A percentile compares a stretch with the other conserved stretches of the same genome.
Evolutionary conservation across 225 moss, liverwort and hornwort genomes (phyloP).

Genomic region (Marchantia paleacea): DNA sequence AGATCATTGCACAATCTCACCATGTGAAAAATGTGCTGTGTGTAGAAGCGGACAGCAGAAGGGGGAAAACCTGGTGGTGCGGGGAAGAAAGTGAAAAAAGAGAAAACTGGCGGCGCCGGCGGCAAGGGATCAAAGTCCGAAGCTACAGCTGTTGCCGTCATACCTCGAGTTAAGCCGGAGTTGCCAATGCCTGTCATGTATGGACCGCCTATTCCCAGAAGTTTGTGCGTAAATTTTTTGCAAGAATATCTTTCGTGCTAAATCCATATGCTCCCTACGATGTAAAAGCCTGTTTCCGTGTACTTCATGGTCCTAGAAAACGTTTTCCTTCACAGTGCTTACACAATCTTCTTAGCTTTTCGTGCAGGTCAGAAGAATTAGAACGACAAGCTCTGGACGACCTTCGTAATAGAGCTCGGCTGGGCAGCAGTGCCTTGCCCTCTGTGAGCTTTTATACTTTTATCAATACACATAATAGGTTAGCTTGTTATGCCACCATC

Average conservation of each 20-base stretch:
- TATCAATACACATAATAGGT: slow-evolving; percentile 93
- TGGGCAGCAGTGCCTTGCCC: slow-evolving; percentile 93
- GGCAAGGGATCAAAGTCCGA: slow-evolving; percentile 61
- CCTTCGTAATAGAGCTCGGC: slow-evolving; percentile 80
- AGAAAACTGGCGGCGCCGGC: slow-evolving; percentile 54
- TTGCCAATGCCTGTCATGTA: slow-evolving; percentile 88
- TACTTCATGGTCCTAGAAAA: neutral
- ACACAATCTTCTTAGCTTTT: neutral
- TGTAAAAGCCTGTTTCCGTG: neutral
- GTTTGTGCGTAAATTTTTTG: neutral
- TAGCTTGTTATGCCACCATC: neutral
- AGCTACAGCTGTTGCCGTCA: slow-evolving; percentile 53
- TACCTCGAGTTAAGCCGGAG: slow-evolving; percentile 91
- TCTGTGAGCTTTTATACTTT: slow-evolving; percentile 98
- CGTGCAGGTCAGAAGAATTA: slow-evolving; percentile 61
- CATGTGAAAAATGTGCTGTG: neutral
- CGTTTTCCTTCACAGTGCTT: neutral
- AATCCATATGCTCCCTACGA: neutral
- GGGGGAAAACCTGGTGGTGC: slow-evolving; percentile 66
- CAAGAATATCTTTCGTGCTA: neutral
- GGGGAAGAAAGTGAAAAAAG: slow-evolving; percentile 86
- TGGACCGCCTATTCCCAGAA: slow-evolving; percentile 14
- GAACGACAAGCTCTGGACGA: slow-evolving; percentile 87
- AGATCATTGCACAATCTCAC: neutral
- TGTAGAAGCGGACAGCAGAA: slow-evolving; percentile 57